Conservation (phyloP, 108 stramenopile species). For the Cyclotella sp. region DNA sequence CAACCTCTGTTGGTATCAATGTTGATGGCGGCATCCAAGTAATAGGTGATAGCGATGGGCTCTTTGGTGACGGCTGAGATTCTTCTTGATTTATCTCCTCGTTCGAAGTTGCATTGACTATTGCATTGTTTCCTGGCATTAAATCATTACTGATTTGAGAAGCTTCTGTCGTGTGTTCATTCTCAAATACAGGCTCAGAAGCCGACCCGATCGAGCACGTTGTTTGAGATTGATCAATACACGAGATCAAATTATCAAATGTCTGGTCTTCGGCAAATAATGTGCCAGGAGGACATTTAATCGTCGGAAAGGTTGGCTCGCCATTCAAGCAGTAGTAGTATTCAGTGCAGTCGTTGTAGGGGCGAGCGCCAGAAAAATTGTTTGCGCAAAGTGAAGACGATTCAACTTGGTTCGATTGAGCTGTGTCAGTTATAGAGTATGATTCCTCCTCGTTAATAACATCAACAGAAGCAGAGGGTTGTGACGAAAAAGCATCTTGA, state of each 20-base stretch:
- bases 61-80: too few species aligned
- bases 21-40: background rate
- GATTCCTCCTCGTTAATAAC: background rate
- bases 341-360: constrained; percentile 14
- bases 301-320: constrained; percentile 8
- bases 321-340: constrained; percentile 26
- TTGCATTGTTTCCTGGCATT: too few species aligned
- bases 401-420: background rate
- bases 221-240: too few species aligned
- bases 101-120: too few species aligned
- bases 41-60: too few species aligned
- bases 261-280: background rate
- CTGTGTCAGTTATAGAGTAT: background rate
- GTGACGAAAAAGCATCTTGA: too few species aligned
- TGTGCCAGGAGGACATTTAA: constrained; percentile 14
- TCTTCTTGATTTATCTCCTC: too few species aligned
- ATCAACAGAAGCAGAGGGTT: background rate
- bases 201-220: too few species aligned
- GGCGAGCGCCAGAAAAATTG: constrained; percentile 15
- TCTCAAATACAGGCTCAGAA: too few species aligned
- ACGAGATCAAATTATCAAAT: too few species aligned
- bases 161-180: too few species aligned
- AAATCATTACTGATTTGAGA: too few species aligned
- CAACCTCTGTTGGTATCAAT: background rate
- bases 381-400: constrained; percentile 12